phyloP scores from a whole-genome alignment of 495 filamentous ascomycete species.

The Aeminium ludgeri region DNA sequence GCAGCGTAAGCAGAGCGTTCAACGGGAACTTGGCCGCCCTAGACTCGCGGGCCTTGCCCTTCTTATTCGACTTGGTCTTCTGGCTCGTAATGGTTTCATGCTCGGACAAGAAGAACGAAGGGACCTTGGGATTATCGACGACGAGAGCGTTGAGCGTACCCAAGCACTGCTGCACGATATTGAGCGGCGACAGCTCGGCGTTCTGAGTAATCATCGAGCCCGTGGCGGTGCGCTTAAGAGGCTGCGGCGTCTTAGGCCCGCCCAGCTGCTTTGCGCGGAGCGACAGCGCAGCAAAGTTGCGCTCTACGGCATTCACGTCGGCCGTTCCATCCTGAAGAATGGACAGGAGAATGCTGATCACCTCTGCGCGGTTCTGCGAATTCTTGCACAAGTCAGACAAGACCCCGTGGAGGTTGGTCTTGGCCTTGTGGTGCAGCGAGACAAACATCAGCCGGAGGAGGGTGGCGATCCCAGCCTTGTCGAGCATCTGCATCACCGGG shows the following conservation, averaged over 20 bases:
- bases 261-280: constrained; percentile 71
- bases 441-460: constrained; percentile 94
- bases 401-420: constrained; percentile 64
- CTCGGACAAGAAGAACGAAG: constrained; percentile 87
- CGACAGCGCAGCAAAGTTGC: constrained; percentile 84
- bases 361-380: constrained; percentile 79
- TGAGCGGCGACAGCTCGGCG: constrained; percentile 72
- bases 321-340: constrained; percentile 93
- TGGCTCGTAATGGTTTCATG: constrained; percentile 61
- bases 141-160: constrained; percentile 63
- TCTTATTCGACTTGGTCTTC: constrained; percentile 67
- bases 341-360: constrained; percentile 81
- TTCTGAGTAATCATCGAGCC: constrained; percentile 32
- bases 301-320: constrained; percentile 83
- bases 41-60: constrained; percentile 54
- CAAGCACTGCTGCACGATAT: constrained; percentile 92
- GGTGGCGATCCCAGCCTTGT: constrained; percentile 88
- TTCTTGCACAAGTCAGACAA: constrained; percentile 84
- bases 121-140: constrained; percentile 60
- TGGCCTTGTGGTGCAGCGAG: constrained; percentile 66
- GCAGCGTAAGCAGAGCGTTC: constrained; percentile 70
- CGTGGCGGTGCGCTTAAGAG: constrained; percentile 51
- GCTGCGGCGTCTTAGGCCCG: constrained; percentile 60
- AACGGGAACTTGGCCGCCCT: constrained; percentile 78
- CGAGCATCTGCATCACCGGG: constrained; percentile 84